phyloP scores from a whole-genome alignment of 1,284 basidiomycete genomes.

The Sanguinoderma infundibulare region DNA sequence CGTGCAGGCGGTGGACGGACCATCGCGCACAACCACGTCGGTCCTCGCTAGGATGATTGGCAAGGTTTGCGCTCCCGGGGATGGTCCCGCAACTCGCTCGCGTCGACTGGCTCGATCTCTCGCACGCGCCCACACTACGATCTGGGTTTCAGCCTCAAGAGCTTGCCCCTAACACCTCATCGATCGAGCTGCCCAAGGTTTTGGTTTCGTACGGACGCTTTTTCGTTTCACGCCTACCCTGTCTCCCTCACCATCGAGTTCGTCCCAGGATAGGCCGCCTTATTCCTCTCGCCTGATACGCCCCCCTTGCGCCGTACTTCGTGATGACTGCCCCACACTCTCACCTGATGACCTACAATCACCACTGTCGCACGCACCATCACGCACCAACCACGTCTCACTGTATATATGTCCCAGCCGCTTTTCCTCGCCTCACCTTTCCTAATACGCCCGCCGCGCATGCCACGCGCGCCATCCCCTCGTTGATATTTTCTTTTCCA shows the following conservation, averaged over 20 bases:
- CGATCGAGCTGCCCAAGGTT: slow-evolving; percentile 14
- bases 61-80: slow-evolving; percentile 7
- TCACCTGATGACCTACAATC: slow-evolving; percentile 15
- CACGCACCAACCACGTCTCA: slow-evolving; percentile 25
- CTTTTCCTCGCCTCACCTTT: slow-evolving; percentile 5
- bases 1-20: slow-evolving; percentile 19
- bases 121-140: slow-evolving; percentile 15
- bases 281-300: slow-evolving; percentile 29
- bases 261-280: slow-evolving; percentile 30
- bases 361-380: slow-evolving; percentile 21
- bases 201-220: slow-evolving; percentile 66
- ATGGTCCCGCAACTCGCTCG: slow-evolving; percentile 10
- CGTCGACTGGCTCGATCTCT: slow-evolving; percentile 24
- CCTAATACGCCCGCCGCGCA: slow-evolving; percentile 15
- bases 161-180: slow-evolving; percentile 16
- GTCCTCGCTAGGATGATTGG: not conserved
- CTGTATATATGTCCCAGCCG: slow-evolving; percentile 19
- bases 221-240: slow-evolving; percentile 56
- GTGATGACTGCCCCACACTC: slow-evolving; percentile 26
- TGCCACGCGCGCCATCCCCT: slow-evolving; percentile 21
- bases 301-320: slow-evolving; percentile 37
- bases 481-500: slow-evolving; percentile 18
- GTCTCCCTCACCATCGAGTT: slow-evolving; percentile 22
- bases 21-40: slow-evolving; percentile 1
- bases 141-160: slow-evolving; percentile 22